phyloP scores from a whole-genome alignment of 495 filamentous ascomycete species.

The Jackrogersella multiformis region DNA sequence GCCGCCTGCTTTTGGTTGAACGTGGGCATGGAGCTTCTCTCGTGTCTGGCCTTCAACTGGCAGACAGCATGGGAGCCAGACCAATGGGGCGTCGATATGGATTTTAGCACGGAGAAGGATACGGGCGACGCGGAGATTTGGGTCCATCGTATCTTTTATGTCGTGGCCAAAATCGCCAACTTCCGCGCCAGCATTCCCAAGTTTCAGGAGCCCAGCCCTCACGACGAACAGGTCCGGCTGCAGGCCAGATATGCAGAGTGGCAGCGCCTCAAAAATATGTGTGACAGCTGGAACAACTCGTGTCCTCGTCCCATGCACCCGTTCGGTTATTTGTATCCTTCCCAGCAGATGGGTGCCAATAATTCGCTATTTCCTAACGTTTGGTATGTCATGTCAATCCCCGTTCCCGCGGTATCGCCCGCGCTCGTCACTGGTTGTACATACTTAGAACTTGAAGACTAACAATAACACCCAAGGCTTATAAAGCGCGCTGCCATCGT shows the following conservation, averaged over 20 bases:
- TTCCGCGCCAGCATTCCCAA: conserved; percentile 75
- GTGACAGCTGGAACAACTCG: conserved; percentile 79
- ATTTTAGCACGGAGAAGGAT: conserved; percentile 60
- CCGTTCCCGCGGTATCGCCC: neutral
- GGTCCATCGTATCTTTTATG: conserved; percentile 89
- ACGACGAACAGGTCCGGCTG: conserved; percentile 68
- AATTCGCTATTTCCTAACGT: conserved; percentile 87
- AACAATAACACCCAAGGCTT: conserved; percentile 65
- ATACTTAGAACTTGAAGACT: conserved; percentile 8
- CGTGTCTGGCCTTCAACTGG: conserved; percentile 88
- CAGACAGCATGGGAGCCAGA: conserved; percentile 90
- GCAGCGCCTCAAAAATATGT: conserved; percentile 75
- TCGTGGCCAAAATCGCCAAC: conserved; percentile 87
- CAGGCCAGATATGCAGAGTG: conserved; percentile 78
- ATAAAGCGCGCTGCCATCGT: conserved; percentile 83
- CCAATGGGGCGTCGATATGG: conserved; percentile 89
- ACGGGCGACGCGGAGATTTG: conserved; percentile 80
- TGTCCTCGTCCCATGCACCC: conserved; percentile 89
- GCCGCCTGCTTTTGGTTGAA: conserved; percentile 96
- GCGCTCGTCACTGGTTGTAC: neutral
- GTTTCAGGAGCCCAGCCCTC: conserved; percentile 65
- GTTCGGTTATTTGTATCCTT: conserved; percentile 76
- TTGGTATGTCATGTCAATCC: conserved; percentile 67
- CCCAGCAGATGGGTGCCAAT: conserved; percentile 64
- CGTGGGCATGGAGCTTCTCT: conserved; percentile 87